Percentiles rank a stretch among this genome's conserved stretches.
Evolutionary conservation across 2,329 filamentous ascomycete genomes (phyloP).

Genomic region (Aureobasidium zeae): DNA sequence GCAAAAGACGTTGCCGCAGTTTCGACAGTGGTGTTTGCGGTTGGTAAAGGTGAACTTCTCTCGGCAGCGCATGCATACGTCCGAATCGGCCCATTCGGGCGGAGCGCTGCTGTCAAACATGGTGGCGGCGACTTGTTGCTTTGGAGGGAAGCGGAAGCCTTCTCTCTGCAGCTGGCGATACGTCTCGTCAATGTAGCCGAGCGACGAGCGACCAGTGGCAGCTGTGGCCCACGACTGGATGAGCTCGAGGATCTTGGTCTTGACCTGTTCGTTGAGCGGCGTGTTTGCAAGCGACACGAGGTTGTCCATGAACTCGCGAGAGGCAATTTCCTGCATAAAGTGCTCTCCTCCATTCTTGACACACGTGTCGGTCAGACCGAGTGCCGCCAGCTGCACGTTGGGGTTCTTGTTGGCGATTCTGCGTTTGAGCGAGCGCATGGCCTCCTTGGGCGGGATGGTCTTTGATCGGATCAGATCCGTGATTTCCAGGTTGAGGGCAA

Average conservation of each 20-base stretch:
- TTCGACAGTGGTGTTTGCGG: conserved; percentile 94
- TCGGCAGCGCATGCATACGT: conserved; percentile 96
- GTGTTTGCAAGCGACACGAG: conserved; percentile 78
- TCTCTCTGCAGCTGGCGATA: conserved; percentile 76
- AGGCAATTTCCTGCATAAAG: conserved; percentile 91
- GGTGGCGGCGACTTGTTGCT: conserved; percentile 77
- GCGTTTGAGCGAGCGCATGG: conserved; percentile 90
- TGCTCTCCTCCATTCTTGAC: conserved; percentile 96
- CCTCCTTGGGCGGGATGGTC: conserved; percentile 93
- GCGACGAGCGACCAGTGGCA: conserved; percentile 71
- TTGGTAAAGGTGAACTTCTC: conserved; percentile 96
- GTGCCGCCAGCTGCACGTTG: conserved; percentile 87
- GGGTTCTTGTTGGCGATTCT: conserved; percentile 97
- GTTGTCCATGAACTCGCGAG: conserved; percentile 97
- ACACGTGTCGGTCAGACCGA: conserved; percentile 95
- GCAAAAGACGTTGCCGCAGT: conserved; percentile 96
- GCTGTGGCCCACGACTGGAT: conserved; percentile 90
- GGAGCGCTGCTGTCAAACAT: conserved; percentile 97
- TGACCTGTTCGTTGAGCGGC: conserved; percentile 76
- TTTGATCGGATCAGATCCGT: conserved; percentile 96
- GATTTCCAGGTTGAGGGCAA: conserved; percentile 94
- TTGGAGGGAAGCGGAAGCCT: conserved; percentile 82
- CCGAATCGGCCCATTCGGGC: conserved; percentile 94
- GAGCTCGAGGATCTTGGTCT: conserved; percentile 80
- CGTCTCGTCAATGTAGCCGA: conserved; percentile 79